Percentiles rank a stretch among this genome's conserved stretches.
phyloP scores from a whole-genome alignment of 1,284 basidiomycete genomes.

The Bjerkandera adusta region DNA sequence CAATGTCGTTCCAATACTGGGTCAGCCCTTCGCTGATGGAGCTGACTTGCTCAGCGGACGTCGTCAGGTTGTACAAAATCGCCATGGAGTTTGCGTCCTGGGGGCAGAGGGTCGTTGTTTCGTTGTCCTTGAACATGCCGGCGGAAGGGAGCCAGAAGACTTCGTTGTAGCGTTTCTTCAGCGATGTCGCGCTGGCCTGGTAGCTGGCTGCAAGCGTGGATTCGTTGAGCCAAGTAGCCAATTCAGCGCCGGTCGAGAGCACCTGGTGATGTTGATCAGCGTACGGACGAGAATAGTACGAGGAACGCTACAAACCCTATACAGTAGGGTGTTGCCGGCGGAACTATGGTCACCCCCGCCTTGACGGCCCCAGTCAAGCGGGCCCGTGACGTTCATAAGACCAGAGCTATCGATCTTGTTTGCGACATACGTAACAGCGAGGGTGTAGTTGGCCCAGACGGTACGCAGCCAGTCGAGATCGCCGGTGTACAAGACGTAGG shows the following conservation, averaged over 20 bases:
- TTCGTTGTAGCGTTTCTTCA: conserved; percentile 42
- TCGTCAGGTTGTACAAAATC: conserved; percentile 46
- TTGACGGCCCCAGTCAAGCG: conserved; percentile 50
- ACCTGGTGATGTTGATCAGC: conserved; percentile 28
- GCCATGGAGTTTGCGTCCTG: conserved; percentile 53
- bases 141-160: conserved; percentile 40
- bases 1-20: conserved; percentile 46
- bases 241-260: conserved; percentile 43
- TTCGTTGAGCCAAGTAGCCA: conserved; percentile 40
- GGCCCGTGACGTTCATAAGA: conserved; percentile 43
- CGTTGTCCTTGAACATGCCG: conserved; percentile 49
- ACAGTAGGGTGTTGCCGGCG: conserved; percentile 46
- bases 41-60: conserved; percentile 35
- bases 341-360: conserved; percentile 47
- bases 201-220: conserved; percentile 32
- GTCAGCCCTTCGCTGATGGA: conserved; percentile 42
- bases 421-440: conserved; percentile 42
- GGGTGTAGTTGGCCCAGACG: conserved; percentile 50
- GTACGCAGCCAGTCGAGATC: conserved; percentile 41
- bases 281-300: neutral
- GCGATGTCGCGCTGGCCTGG: conserved; percentile 37
- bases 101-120: conserved; percentile 39
- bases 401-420: conserved; percentile 43
- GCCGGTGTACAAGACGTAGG: conserved; percentile 45
- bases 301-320: conserved; percentile 34